Conservation (phyloP, 2,329 filamentous ascomycete species). For the Paramyrothecium roridum region DNA sequence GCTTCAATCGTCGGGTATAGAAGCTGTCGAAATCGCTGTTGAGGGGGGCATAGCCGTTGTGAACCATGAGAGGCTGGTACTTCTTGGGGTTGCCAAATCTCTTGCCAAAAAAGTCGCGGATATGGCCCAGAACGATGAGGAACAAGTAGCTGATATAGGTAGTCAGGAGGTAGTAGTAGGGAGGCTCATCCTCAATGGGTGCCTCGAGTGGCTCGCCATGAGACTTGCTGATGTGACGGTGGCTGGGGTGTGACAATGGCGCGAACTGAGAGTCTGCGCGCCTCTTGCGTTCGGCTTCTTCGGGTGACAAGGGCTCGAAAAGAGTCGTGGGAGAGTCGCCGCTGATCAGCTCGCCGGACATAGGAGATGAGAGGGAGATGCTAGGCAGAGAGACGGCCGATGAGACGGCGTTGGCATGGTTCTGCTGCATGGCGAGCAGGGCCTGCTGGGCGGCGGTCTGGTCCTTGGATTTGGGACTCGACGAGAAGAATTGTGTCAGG, state of each 20-base stretch:
- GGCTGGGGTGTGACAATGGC: conserved; percentile 73
- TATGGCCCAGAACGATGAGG: conserved; percentile 90
- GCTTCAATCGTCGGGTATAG: conserved; percentile 88
- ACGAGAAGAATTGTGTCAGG: conserved; percentile 79
- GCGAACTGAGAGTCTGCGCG: conserved; percentile 88
- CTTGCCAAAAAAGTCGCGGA: conserved; percentile 97
- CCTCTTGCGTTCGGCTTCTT: conserved; percentile 72
- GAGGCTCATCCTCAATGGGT: conserved; percentile 89
- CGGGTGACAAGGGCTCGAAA: conserved; percentile 83
- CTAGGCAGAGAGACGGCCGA: conserved; percentile 78
- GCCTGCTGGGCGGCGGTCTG: conserved; percentile 63
- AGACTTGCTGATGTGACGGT: conserved; percentile 87
- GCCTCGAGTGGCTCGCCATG: conserved; percentile 75
- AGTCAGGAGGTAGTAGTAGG: conserved; percentile 94
- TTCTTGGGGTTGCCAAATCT: conserved; percentile 78
- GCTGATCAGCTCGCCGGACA: conserved; percentile 67
- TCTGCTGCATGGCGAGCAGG: conserved; percentile 64
- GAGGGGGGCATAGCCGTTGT: conserved; percentile 88
- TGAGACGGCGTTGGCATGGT: conserved; percentile 41
- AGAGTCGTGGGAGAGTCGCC: conserved; percentile 73
- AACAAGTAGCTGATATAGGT: conserved; percentile 98
- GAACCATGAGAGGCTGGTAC: conserved; percentile 78
- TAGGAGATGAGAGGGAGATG: conserved; percentile 87
- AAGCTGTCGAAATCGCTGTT: conserved; percentile 99
- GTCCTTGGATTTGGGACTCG: conserved; percentile 72